A percentile compares a stretch with the other conserved stretches of the same genome.
phyloP scores from a whole-genome alignment of 768 basidiomycete genomes.

The Psilocybe azurescens region DNA sequence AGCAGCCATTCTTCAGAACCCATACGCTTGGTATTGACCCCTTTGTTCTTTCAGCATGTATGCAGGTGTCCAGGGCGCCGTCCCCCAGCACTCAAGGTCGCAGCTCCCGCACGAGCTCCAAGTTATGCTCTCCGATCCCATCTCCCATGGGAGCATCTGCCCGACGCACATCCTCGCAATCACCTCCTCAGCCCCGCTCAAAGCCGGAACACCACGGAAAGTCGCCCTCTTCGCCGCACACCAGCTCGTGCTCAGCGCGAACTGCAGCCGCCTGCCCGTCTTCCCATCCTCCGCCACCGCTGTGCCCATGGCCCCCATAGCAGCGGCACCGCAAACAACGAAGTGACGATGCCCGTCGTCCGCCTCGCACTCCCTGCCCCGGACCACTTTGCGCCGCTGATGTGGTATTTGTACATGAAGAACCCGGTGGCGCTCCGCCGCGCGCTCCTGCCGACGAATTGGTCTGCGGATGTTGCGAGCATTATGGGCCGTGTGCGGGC shows the following conservation, averaged over 20 bases:
- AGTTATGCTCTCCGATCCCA: slow-evolving; percentile 16
- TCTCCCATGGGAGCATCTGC: slow-evolving; percentile 4
- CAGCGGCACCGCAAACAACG: not conserved
- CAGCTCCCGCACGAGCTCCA: slow-evolving; percentile 16
- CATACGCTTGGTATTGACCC: slow-evolving; percentile 1
- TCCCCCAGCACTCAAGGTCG: slow-evolving; percentile 6
- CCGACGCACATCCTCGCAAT: slow-evolving; percentile 25
- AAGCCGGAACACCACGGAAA: not conserved
- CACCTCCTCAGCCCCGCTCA: not conserved
- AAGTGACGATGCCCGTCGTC: slow-evolving; percentile 21
- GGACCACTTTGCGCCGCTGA: slow-evolving; percentile 15
- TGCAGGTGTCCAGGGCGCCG: slow-evolving; percentile 15
- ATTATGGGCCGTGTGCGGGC: slow-evolving; percentile 9
- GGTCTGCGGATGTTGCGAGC: slow-evolving; percentile 6
- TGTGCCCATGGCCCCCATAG: not conserved
- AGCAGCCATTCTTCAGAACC: slow-evolving; percentile 2
- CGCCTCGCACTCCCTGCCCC: slow-evolving; percentile 17
- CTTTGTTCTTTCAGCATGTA: slow-evolving; percentile 16
- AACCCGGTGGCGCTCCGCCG: slow-evolving; percentile 7
- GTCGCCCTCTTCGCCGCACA: slow-evolving; percentile 20
- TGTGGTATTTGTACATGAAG: slow-evolving; percentile 15
- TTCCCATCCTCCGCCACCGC: slow-evolving; percentile 16
- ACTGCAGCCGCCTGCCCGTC: slow-evolving; percentile 20
- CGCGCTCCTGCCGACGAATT: slow-evolving; percentile 12
- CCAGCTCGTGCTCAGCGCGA: slow-evolving; percentile 21